Evolutionary conservation across 371 early-diverging fungal genomes (phyloP), one percentile per base, ranked within the genome.

Genomic region (Mucor sp.): DNA sequence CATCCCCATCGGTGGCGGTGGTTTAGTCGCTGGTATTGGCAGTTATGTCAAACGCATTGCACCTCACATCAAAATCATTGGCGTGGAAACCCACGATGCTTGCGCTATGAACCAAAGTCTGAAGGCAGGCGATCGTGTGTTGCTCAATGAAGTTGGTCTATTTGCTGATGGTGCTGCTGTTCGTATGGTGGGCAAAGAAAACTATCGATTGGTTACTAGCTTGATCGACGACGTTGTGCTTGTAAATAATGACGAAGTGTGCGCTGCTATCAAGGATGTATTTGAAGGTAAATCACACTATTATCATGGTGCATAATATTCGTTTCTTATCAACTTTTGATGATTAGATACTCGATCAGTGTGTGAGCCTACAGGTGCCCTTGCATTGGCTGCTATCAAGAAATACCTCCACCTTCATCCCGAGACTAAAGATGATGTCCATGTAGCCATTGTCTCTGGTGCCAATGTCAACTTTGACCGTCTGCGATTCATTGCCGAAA

Each of bases 391-490:
- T 0, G 99, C 96, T 4, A 80, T 86, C 62, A 97, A 97, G 71
- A 92, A 93, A 63, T 97, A 92, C 69, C 67, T 90, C 58, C 56
- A 68, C 17, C n/a, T 65, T 0, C 67, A 81, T 27, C 84, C 84
- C 1, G 76, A 79, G 50, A 64, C 74, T 11, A 73, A 78, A 57
- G 76, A 78, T 11, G 76, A 85, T 6, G 81, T 87, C 7, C 91
- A 92, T 62, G 86, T 97, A 4, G 91, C 94, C 11, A 87, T 97
- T 63, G 82, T 92, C 43, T 91, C 91, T 12, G 99, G 99, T 17
- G 99, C 99, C 58, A 99, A 99, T 81, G 97, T 97, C 90, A 95
- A 97, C 82, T 99, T 97, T 87, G 95, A 96, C 74, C 90, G 97
- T 5, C 83, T 99, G 19, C 87, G 97, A 23, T 98, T 97, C 70